Base-by-base conservation (phyloP, 2,329 filamentous ascomycete genomes). In the Aspergillus vadensis region DNA sequence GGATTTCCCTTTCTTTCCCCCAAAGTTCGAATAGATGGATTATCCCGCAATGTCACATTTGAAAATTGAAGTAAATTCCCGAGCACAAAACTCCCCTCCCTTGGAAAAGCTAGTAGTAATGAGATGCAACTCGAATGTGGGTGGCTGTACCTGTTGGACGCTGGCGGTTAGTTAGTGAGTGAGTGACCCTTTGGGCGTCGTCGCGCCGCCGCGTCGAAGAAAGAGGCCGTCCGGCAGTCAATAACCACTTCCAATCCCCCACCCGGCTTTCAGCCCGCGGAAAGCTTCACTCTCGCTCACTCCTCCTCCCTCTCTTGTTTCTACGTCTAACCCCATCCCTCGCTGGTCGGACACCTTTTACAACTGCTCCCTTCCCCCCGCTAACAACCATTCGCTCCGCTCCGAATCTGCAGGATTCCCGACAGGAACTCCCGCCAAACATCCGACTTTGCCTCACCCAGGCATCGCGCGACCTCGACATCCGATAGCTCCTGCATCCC, bases 281-380 rank as follows among this genome's bases (percentile, higher is more conserved):
- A 55, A 55, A 55, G 53, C 53, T 55, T 47, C 53, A 43, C 53
- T 55, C 52, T 30, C 25, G 17, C 32, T 61, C 36, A 21, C 48
- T 52, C 54, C 53, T 32, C 39, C 48, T 39, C 50, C 44, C 39
- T 59, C 55, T 54, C 30, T 55, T 12, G 23, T 41, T 17, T 30
- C 49, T 36, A 12, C 43, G 17, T 47, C 48, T 52, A 44, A 8
- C 25, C 44, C n/a, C 53, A 48, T 52, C 51, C 55, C 21, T 25
- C 47, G 21, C 41, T 49, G 21, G 14, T n/a, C 21, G 23, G 44
- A n/a, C 15, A 23, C 21, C 44, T 7, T 14, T 49, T 23, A 36
- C n/a, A 52, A 49, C 51, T 25, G 53, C 25, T 6, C 19, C 19
- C 41, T 12, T 44, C 14, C 14, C 41, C 23, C 14, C 19, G 17